phyloP scores from a whole-genome alignment of 1,139 yeast species.

The Hansenula lynferdii region DNA sequence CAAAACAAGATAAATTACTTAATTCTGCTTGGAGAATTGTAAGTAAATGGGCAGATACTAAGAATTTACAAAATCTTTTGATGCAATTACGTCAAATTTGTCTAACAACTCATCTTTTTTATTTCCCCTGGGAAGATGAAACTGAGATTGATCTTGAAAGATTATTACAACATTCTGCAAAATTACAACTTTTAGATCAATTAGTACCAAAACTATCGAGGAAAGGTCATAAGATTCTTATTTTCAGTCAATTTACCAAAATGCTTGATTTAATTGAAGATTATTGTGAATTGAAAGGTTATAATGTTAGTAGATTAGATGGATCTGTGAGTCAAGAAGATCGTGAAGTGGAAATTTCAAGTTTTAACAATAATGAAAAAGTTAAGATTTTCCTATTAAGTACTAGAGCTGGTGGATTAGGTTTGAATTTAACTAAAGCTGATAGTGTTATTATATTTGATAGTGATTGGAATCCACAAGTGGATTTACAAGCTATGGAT shows the following conservation, averaged over 20 bases:
- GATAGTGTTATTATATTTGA: constrained; percentile 89
- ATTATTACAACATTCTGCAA: constrained; percentile 55
- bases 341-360: constrained; percentile 58
- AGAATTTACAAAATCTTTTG: constrained; percentile 57
- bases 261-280: constrained; percentile 74
- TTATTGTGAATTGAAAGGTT: constrained; percentile 49
- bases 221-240: constrained; percentile 60
- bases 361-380: constrained; percentile 38
- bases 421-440: constrained; percentile 80
- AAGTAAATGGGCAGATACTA: constrained; percentile 31
- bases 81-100: constrained; percentile 86
- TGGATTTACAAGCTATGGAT: constrained; percentile 94
- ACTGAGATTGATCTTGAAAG: constrained; percentile 31
- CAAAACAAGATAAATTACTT: constrained; percentile 8
- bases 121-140: constrained; percentile 63
- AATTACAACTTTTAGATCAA: constrained; percentile 64
- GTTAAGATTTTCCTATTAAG: constrained; percentile 63
- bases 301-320: constrained; percentile 62
- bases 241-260: constrained; percentile 80
- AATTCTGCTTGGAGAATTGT: constrained; percentile 22
- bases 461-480: constrained; percentile 97
- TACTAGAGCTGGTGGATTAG: constrained; percentile 94
- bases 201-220: constrained; percentile 45
- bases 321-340: constrained; percentile 66
- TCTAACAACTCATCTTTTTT: constrained; percentile 79